A percentile compares a stretch with the other conserved stretches of the same genome.
Evolutionary conservation across 768 basidiomycete species (phyloP).

Genomic region (Lactifluus volemus): DNA sequence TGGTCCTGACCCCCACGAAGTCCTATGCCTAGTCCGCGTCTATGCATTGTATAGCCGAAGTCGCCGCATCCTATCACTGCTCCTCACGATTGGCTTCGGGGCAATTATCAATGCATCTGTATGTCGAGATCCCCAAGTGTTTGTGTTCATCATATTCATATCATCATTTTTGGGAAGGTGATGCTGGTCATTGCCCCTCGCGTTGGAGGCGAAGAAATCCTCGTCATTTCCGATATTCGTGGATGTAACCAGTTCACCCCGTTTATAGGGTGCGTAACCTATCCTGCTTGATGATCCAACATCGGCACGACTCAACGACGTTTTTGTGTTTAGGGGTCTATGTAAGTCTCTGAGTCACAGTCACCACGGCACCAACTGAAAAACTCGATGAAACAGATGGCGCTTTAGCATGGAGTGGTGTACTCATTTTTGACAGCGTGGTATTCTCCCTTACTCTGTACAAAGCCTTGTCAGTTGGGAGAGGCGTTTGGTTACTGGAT

Average conservation of each 20-base stretch:
- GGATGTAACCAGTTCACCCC: conserved; percentile 3
- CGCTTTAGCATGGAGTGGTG: conserved; percentile 3
- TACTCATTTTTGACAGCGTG: neutral
- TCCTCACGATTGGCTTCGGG: neutral
- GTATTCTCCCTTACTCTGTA: conserved; percentile 8
- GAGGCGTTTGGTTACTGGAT: neutral
- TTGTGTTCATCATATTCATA: neutral
- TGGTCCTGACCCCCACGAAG: neutral
- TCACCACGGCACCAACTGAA: neutral
- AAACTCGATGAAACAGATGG: neutral
- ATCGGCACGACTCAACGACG: neutral
- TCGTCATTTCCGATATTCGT: neutral
- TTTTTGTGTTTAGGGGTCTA: neutral
- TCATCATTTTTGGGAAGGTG: neutral
- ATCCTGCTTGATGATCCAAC: neutral
- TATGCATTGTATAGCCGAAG: conserved; percentile 4
- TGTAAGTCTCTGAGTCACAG: neutral
- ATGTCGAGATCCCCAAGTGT: neutral
- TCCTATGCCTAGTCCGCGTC: conserved; percentile 1
- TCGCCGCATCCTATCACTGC: neutral
- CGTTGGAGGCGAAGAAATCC: neutral
- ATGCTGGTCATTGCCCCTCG: neutral
- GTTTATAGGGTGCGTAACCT: neutral
- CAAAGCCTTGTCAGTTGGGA: conserved; percentile 2
- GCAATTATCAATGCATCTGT: neutral